These are phyloP conservation scores for Krasilnikovozyma curviuscula DNA, from an alignment of 768 basidiomycete genomes.

Conservation along the genomic window DNA sequence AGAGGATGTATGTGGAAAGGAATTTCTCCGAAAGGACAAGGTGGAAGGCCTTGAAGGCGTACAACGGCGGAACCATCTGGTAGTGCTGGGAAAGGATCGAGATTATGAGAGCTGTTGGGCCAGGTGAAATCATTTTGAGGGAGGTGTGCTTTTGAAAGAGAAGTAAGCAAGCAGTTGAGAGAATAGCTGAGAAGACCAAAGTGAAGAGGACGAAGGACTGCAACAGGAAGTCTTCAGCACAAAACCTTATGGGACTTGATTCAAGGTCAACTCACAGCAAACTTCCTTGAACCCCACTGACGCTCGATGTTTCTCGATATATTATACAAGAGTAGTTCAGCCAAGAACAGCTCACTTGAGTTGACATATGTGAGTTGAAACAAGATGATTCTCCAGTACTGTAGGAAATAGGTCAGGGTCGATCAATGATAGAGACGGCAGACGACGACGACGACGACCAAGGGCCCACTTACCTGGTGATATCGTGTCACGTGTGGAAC, in stretches of 20 bases:
- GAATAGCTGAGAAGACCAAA: slow-evolving; percentile 41
- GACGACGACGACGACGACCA: slow-evolving; percentile 4
- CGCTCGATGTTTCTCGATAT: slow-evolving; percentile 55
- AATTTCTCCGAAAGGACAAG: slow-evolving; percentile 56
- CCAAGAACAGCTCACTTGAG: slow-evolving; percentile 67
- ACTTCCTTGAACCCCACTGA: slow-evolving; percentile 70
- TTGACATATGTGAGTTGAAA: slow-evolving; percentile 63
- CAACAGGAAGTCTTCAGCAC: slow-evolving; percentile 5
- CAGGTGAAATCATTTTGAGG: slow-evolving; percentile 5
- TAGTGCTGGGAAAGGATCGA: slow-evolving; percentile 62
- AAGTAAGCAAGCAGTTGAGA: slow-evolving; percentile 28
- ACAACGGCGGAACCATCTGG: slow-evolving; percentile 53
- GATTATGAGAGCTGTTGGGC: not conserved
- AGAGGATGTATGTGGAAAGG: slow-evolving; percentile 50
- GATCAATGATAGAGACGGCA: slow-evolving; percentile 16
- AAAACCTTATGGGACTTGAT: slow-evolving; percentile 6
- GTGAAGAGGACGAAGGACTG: slow-evolving; percentile 66
- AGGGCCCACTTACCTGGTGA: slow-evolving; percentile 59
- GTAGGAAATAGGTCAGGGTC: slow-evolving; percentile 21
- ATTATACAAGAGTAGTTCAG: slow-evolving; percentile 52
- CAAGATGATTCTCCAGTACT: slow-evolving; percentile 69
- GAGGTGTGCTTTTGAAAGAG: not conserved
- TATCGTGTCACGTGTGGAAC: slow-evolving; percentile 76
- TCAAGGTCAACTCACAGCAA: slow-evolving; percentile 42
- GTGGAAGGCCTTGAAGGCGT: slow-evolving; percentile 57